These are phyloP conservation scores for Pythium brassicae DNA, from an alignment of 352 stramenopile species.

Conservation along the genomic window DNA sequence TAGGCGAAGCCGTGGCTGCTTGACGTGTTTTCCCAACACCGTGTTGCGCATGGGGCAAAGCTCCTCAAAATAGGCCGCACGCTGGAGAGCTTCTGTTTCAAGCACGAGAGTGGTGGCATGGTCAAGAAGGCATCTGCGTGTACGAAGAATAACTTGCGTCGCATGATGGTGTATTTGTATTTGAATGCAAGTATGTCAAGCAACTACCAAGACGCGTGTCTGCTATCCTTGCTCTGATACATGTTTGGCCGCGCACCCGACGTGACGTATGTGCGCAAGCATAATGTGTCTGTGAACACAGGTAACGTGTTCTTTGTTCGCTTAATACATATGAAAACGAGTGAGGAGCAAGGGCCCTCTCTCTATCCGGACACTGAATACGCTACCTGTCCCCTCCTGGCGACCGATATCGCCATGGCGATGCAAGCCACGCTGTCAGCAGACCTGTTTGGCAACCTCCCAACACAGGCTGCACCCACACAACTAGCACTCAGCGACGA, in stretches of 20 bases:
- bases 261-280: neutral
- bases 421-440: neutral
- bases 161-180: neutral
- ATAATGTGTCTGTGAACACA: neutral
- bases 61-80: neutral
- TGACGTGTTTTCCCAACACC: neutral
- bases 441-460: neutral
- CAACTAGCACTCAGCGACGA: neutral
- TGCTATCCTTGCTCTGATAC: neutral
- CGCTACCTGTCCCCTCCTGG: neutral
- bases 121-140: neutral
- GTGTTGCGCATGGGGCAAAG: neutral
- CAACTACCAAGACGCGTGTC: neutral
- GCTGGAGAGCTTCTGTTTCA: neutral
- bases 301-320: neutral
- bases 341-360: neutral
- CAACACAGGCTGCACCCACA: neutral
- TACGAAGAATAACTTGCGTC: neutral
- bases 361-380: neutral
- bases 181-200: neutral
- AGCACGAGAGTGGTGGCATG: neutral
- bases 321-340: neutral
- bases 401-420: neutral
- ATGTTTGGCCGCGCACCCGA: neutral
- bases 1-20: neutral